Evolutionary conservation across 306 rosid species (phyloP), one percentile per base, ranked within the genome.

Genomic region (Oemleria cerasiformis): DNA sequence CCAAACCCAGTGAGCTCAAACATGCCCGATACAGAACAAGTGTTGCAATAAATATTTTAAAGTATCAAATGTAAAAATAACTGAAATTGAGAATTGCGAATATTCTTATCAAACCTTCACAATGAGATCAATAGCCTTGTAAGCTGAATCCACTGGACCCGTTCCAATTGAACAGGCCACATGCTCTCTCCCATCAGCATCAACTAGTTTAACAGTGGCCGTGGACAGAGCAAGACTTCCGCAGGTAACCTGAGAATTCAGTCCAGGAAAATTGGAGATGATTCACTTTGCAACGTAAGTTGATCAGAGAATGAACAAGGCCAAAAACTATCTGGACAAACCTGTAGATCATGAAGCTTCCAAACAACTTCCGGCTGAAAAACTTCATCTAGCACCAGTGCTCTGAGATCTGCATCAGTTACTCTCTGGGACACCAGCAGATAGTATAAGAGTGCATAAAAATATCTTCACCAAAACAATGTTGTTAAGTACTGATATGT

Each of bases 91-190:
- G 25, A 45, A 56, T 50, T n/a, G 66, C 55, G 45, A 50, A 71
- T 72, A 64, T 57, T 68, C 19, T 39, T 71, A 41, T 43, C 88
- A 30, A 78, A 95, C 99, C 97, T 95, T 84, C 68, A 91, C 92
- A 68, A 95, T 91, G 65, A 82, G 82, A 88, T 95, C 86, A 59
- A 91, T 62, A 64, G 99, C 96, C 84, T 81, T 95, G 89, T 95
- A 95, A 75, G 97, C 99, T 21, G 99, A 86, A 86, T 95, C 99
- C 73, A 95, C 97, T 12, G 99, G 99, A 16, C 99, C 99, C 3
- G 97, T 91, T 77, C 99, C 97, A 67, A 89, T 78, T 19, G 97
- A 79, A 80, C 99, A 95, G 71, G 96, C 92, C 72, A 91, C 69
- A 4, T 81, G 84, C 16, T 84, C 81, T 57, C 19, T 73, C 79